Percentiles rank a stretch among this genome's conserved stretches.
phyloP scores from a whole-genome alignment of 148 eudicot species.

The Chenopodium formosanum region DNA sequence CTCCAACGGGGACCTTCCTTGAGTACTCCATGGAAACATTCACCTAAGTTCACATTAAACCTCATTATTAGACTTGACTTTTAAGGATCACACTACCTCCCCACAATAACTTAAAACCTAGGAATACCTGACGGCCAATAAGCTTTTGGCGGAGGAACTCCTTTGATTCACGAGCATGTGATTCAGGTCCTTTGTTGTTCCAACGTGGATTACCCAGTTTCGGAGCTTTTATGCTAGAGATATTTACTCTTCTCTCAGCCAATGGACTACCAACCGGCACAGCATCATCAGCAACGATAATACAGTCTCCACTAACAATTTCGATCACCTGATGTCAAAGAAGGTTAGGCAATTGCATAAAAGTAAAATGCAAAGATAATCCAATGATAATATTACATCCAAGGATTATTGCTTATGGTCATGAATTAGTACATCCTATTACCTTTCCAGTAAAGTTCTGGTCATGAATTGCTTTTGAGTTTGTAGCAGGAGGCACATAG shows the following conservation, averaged over 20 bases:
- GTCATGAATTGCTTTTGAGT: constrained; percentile 88
- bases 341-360: not conserved
- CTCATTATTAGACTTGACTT: constrained; percentile 16
- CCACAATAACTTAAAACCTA: not conserved
- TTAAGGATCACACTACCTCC: constrained; percentile 1
- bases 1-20: constrained; percentile 59
- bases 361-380: constrained; percentile 7
- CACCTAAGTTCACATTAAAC: constrained; percentile 50
- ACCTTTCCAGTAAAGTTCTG: constrained; percentile 97
- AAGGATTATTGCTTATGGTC: not conserved
- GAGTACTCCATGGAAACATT: constrained; percentile 95
- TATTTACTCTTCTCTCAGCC: constrained; percentile 92
- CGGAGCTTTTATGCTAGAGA: constrained; percentile 89
- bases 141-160: constrained; percentile 81
- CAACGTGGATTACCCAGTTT: constrained; percentile 82
- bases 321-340: constrained; percentile 67
- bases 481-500: constrained; percentile 74
- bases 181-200: constrained; percentile 50
- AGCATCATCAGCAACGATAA: constrained; percentile 91
- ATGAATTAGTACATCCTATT: not conserved
- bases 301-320: constrained; percentile 90
- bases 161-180: constrained; percentile 87
- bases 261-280: constrained; percentile 76
- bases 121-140: constrained; percentile 79
- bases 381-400: not conserved